phyloP scores from a whole-genome alignment of 305 asterid genomes.

The Solanum hybrid region DNA sequence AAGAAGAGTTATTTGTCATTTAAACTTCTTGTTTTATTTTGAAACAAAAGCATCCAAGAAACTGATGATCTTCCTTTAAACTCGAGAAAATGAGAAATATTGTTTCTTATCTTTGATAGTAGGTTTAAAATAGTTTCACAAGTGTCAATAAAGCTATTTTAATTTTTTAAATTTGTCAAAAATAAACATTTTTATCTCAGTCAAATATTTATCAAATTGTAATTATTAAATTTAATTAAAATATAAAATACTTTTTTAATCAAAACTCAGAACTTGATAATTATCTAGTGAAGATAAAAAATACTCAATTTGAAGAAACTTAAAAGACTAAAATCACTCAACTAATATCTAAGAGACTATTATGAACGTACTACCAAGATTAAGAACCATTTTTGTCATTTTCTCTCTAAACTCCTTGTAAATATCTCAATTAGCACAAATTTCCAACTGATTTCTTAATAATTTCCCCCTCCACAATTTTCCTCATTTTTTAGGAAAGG shows the following conservation, averaged over 20 bases:
- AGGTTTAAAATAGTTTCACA: neutral
- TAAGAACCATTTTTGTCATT: neutral
- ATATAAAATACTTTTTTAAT: neutral
- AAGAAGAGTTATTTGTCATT: neutral
- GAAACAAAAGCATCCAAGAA: neutral
- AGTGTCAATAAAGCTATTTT: neutral
- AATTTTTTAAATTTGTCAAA: neutral
- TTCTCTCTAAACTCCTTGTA: neutral
- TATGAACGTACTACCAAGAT: neutral
- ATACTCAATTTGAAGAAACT: neutral
- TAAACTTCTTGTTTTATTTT: neutral
- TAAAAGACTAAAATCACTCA: neutral
- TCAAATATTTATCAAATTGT: neutral
- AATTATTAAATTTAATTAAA: neutral
- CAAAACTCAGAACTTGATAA: neutral
- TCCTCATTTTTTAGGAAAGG: neutral
- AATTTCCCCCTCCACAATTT: neutral
- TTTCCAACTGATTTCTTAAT: neutral
- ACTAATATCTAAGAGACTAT: neutral
- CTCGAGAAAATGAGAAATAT: neutral
- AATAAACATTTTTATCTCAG: neutral
- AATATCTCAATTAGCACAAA: neutral
- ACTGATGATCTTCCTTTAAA: neutral
- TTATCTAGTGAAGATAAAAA: neutral
- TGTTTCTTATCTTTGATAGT: neutral